Evolutionary conservation across 2,329 filamentous ascomycete genomes (phyloP).

Genomic region (Magnaporthiopsis incrustans): DNA sequence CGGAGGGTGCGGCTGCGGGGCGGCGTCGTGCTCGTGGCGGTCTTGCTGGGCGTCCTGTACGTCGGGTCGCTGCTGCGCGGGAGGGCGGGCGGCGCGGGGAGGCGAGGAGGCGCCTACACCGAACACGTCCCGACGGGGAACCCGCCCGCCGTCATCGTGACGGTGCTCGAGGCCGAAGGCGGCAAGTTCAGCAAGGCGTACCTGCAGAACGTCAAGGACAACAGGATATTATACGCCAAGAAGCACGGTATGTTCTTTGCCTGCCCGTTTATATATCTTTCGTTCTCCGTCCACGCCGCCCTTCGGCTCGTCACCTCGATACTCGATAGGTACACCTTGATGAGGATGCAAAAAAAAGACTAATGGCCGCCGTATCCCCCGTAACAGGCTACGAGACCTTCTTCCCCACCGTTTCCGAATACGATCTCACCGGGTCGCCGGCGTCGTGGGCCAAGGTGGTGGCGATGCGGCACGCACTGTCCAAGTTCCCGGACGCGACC

Average conservation of each 20-base stretch:
- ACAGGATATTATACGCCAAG: slow-evolving; percentile 75
- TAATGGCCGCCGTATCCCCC: not conserved
- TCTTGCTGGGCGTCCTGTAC: slow-evolving; percentile 53
- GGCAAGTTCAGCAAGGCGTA: slow-evolving; percentile 57
- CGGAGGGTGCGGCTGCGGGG: slow-evolving; percentile 57
- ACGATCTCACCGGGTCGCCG: slow-evolving; percentile 56
- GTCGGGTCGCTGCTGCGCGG: slow-evolving; percentile 22
- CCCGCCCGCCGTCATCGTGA: slow-evolving; percentile 62
- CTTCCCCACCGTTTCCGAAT: slow-evolving; percentile 69
- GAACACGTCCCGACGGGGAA: slow-evolving; percentile 39
- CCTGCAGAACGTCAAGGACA: slow-evolving; percentile 66
- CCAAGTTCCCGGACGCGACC: slow-evolving; percentile 64
- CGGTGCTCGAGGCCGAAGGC: slow-evolving; percentile 64
- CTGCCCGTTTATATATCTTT: not conserved
- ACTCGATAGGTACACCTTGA: not conserved
- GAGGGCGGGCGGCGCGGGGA: not conserved
- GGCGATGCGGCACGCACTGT: slow-evolving; percentile 81
- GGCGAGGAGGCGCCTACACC: slow-evolving; percentile 7
- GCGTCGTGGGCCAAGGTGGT: slow-evolving; percentile 70
- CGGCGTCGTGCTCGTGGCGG: slow-evolving; percentile 44
- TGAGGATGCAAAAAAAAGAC: not conserved
- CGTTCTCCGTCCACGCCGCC: not conserved
- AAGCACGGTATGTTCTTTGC: slow-evolving; percentile 62
- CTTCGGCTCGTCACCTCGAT: not conserved
- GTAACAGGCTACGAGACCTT: slow-evolving; percentile 78